Percentiles rank a stretch among this genome's conserved stretches.
Evolutionary conservation across 2,329 filamentous ascomycete species (phyloP).

Genomic region (Penicillium sp.): DNA sequence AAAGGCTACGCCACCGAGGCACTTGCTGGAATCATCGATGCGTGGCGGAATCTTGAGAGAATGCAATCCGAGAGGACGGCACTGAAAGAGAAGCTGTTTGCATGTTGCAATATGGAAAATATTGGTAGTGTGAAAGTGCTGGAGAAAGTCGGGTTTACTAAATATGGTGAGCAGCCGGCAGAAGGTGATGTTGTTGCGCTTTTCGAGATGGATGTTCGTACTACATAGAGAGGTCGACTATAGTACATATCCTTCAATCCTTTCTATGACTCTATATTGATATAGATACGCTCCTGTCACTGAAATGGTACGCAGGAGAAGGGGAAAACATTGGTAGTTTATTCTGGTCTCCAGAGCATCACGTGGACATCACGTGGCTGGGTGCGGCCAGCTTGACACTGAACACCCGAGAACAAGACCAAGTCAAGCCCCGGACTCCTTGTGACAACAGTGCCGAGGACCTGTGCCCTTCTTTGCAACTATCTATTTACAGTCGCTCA

Average conservation of each 20-base stretch:
- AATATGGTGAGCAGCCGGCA: slow-evolving; percentile 11
- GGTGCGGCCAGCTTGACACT: slow-evolving; percentile 21
- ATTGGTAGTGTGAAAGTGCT: slow-evolving; percentile 22
- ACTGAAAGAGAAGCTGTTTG: slow-evolving; percentile 17
- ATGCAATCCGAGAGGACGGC: neutral
- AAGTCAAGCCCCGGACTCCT: slow-evolving; percentile 1
- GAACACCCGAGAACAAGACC: slow-evolving; percentile 5
- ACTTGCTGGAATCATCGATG: slow-evolving; percentile 19
- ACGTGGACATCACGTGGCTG: slow-evolving; percentile 12
- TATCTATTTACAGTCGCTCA: slow-evolving; percentile 9
- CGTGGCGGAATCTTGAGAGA: slow-evolving; percentile 23
- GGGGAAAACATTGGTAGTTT: too few relatives aligned
- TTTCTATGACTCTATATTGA: too few relatives aligned
- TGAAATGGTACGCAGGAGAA: too few relatives aligned
- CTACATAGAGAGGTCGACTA: neutral
- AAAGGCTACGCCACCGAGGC: slow-evolving; percentile 27
- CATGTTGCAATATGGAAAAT: slow-evolving; percentile 19
- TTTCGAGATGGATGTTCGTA: slow-evolving; percentile 11
- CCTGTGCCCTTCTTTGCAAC: slow-evolving; percentile 17
- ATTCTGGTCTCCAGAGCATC: neutral
- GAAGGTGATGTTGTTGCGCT: slow-evolving; percentile 20
- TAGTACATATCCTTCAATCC: too few relatives aligned
- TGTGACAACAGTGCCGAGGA: slow-evolving; percentile 6
- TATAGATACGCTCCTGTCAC: too few relatives aligned
- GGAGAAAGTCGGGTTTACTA: slow-evolving; percentile 17